These are phyloP conservation scores for Pyricularia sp. DNA, from an alignment of 2,329 filamentous ascomycete genomes.

Conservation along the genomic window DNA sequence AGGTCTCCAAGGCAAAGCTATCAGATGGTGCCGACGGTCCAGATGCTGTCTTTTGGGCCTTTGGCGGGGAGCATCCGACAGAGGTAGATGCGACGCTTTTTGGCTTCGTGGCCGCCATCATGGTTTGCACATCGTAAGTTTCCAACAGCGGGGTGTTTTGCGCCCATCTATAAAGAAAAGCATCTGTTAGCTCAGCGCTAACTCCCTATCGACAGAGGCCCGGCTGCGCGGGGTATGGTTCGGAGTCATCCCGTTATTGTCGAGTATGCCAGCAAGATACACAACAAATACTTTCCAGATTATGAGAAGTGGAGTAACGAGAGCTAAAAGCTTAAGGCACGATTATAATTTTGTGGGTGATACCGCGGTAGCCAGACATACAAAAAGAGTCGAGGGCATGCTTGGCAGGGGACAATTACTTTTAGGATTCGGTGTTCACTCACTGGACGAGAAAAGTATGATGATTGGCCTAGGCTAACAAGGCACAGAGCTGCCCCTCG, in stretches of 20 bases:
- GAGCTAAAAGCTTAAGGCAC: not conserved
- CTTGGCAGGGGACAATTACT: not conserved
- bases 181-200: not conserved
- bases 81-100: conserved; percentile 50
- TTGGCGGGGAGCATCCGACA: conserved; percentile 42
- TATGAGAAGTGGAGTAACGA: conserved; percentile 30
- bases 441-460: not conserved
- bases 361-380: too few species aligned
- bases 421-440: not conserved
- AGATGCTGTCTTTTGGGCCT: conserved; percentile 42
- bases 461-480: not conserved
- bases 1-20: conserved; percentile 13
- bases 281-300: conserved; percentile 47
- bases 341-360: not conserved
- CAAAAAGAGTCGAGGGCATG: not conserved
- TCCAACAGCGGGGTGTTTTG: not conserved
- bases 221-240: conserved; percentile 34
- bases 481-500: not conserved
- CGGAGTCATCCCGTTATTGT: conserved; percentile 35
- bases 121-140: conserved; percentile 45
- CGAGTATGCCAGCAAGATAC: conserved; percentile 48
- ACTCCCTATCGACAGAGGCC: conserved; percentile 26
- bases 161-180: conserved; percentile 5
- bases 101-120: conserved; percentile 43
- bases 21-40: conserved; percentile 7